Percentiles rank a stretch among this genome's conserved stretches.
These are phyloP conservation scores for Pseudogymnoascus sp. DNA, from an alignment of 2,329 filamentous ascomycete genomes.

Conservation along the genomic window DNA sequence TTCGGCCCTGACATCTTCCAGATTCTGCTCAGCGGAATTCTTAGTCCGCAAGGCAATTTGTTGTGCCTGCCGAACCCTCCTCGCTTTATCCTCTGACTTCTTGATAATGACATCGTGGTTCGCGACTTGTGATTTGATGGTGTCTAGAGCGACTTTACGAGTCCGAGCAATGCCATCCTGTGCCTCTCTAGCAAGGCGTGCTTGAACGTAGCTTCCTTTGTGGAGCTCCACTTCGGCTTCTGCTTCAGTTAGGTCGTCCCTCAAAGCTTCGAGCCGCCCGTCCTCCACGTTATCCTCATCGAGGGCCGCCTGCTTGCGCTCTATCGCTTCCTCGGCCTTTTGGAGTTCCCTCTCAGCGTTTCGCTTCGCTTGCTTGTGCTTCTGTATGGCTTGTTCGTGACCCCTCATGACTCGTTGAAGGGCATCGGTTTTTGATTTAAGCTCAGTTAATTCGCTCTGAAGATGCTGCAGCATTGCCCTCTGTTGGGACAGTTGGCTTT, in stretches of 20 bases:
- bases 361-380: constrained; percentile 38
- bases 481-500: constrained; percentile 51
- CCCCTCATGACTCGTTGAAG: constrained; percentile 29
- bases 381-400: constrained; percentile 36
- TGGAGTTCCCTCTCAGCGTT: constrained; percentile 49
- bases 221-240: constrained; percentile 38
- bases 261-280: constrained; percentile 51
- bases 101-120: constrained; percentile 35
- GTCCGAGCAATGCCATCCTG: constrained; percentile 32
- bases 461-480: constrained; percentile 44
- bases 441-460: constrained; percentile 42
- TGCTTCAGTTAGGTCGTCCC: constrained; percentile 45
- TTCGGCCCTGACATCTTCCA: constrained; percentile 40
- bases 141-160: constrained; percentile 30
- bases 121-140: constrained; percentile 32
- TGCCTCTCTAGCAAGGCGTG: constrained; percentile 40
- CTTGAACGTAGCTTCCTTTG: constrained; percentile 46
- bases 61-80: constrained; percentile 39
- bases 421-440: constrained; percentile 29
- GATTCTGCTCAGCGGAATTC: constrained; percentile 46
- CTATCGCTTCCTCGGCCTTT: constrained; percentile 49
- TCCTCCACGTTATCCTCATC: constrained; percentile 61
- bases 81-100: constrained; percentile 48
- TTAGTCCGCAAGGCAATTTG: constrained; percentile 49
- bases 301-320: constrained; percentile 47